A percentile compares a stretch with the other conserved stretches of the same genome.
phyloP scores from a whole-genome alignment of 2,329 filamentous ascomycete species.

The Penicillium freii region DNA sequence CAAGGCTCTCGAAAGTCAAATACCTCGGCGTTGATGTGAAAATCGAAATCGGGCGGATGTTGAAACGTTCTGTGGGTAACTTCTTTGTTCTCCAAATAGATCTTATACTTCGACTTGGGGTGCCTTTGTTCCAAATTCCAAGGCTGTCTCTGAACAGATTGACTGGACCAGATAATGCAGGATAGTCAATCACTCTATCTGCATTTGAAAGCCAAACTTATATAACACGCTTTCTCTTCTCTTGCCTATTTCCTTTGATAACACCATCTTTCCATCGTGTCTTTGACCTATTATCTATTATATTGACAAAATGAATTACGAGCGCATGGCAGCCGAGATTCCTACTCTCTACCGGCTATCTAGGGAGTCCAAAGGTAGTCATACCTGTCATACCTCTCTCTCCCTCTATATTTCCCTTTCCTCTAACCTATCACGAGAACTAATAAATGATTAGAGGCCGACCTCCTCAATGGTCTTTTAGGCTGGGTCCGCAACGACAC shows the following conservation, averaged over 20 bases:
- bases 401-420: too few species aligned
- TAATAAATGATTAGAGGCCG: not conserved
- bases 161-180: not conserved
- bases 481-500: conserved; percentile 10
- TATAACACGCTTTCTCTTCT: not conserved
- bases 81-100: conserved; percentile 9
- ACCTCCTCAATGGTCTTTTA: conserved; percentile 3
- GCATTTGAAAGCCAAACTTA: not conserved
- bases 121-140: conserved; percentile 1
- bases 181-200: not conserved
- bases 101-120: not conserved
- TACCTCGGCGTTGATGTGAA: not conserved
- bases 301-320: conserved; percentile 4
- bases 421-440: not conserved
- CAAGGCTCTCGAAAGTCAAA: not conserved
- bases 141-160: not conserved
- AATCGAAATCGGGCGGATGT: not conserved
- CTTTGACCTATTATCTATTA: not conserved
- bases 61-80: not conserved
- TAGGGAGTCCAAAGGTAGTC: not conserved
- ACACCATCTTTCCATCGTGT: not conserved
- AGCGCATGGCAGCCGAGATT: not conserved
- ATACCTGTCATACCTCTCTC: not conserved
- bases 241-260: not conserved
- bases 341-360: not conserved